Percentiles rank a stretch among this genome's conserved stretches.
These are phyloP conservation scores for Malassezia obtusa DNA, from an alignment of 1,284 basidiomycete genomes.

Conservation along the genomic window DNA sequence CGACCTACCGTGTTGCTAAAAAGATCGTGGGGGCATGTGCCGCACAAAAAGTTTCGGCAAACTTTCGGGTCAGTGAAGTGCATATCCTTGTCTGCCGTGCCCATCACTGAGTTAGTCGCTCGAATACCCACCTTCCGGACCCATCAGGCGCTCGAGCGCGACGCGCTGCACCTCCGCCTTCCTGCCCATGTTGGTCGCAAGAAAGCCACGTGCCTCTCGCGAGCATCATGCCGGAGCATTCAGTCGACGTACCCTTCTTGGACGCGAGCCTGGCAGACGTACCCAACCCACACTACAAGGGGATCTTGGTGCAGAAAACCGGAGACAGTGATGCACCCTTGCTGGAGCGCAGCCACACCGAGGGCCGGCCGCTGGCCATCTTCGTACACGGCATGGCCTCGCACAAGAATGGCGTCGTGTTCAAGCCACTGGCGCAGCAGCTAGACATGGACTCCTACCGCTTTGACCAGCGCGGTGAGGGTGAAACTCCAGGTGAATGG, in stretches of 20 bases:
- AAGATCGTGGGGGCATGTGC: slow-evolving; percentile 90
- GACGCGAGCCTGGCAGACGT: neutral
- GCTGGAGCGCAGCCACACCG: neutral
- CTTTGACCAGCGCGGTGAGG: slow-evolving; percentile 13
- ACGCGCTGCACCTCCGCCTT: slow-evolving; percentile 74
- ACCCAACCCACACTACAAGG: neutral
- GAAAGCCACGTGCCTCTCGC: slow-evolving; percentile 6
- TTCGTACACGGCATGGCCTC: slow-evolving; percentile 11
- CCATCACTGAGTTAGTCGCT: slow-evolving; percentile 29
- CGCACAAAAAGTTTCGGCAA: slow-evolving; percentile 96
- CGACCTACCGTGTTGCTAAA: slow-evolving; percentile 88
- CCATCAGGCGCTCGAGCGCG: slow-evolving; percentile 62
- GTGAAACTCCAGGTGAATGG: slow-evolving; percentile 12
- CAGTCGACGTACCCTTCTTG: slow-evolving; percentile 9
- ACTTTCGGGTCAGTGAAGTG: slow-evolving; percentile 96
- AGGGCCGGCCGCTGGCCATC: slow-evolving; percentile 7
- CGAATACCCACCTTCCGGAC: slow-evolving; percentile 23
- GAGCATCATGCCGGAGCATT: slow-evolving; percentile 6
- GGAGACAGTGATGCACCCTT: neutral
- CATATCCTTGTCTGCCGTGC: slow-evolving; percentile 53
- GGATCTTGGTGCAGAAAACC: neutral
- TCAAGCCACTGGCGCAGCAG: slow-evolving; percentile 1
- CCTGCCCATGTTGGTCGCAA: slow-evolving; percentile 30
- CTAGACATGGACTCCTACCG: slow-evolving; percentile 14
- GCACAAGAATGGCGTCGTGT: slow-evolving; percentile 16